Conservation (phyloP, 108 stramenopile species). For the Chaetoceros tenuissimus region DNA sequence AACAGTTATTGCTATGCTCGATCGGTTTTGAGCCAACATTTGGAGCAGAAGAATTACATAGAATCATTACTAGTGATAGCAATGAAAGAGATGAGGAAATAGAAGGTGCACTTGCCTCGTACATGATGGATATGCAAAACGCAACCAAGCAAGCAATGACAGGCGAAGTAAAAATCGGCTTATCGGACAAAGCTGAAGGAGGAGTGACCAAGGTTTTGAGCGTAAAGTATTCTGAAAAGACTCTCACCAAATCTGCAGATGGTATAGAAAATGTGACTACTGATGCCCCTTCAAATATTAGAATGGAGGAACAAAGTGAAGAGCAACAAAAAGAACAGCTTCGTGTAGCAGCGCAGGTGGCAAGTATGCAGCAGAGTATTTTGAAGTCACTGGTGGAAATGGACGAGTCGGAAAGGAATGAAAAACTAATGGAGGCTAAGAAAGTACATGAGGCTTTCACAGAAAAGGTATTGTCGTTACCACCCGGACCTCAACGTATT, state of each 20-base stretch:
- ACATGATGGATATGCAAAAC: slow-evolving; percentile 26
- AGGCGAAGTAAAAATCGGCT: background rate
- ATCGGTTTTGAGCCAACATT: slow-evolving; percentile 51
- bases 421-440: slow-evolving; percentile 14
- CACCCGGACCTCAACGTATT: slow-evolving; percentile 47
- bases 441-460: slow-evolving; percentile 21
- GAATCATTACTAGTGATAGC: slow-evolving; percentile 9
- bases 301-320: slow-evolving; percentile 15
- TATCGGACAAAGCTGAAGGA: slow-evolving; percentile 32
- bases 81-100: slow-evolving; percentile 22
- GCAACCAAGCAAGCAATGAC: slow-evolving; percentile 22
- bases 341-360: slow-evolving; percentile 22
- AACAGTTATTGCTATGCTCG: slow-evolving; percentile 35
- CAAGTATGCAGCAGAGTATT: slow-evolving; percentile 21
- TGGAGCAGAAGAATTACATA: slow-evolving; percentile 30
- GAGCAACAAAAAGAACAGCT: slow-evolving; percentile 24
- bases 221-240: slow-evolving; percentile 60
- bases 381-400: slow-evolving; percentile 22
- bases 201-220: slow-evolving; percentile 55
- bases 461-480: slow-evolving; percentile 21
- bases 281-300: slow-evolving; percentile 1
- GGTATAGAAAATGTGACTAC: background rate
- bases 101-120: slow-evolving; percentile 16
- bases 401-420: slow-evolving; percentile 18
- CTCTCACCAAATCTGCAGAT: slow-evolving; percentile 9